Evolutionary conservation across 2,329 filamentous ascomycete species (phyloP), one percentile per base, ranked within the genome.

Genomic region (Aspergillus aculeatus): DNA sequence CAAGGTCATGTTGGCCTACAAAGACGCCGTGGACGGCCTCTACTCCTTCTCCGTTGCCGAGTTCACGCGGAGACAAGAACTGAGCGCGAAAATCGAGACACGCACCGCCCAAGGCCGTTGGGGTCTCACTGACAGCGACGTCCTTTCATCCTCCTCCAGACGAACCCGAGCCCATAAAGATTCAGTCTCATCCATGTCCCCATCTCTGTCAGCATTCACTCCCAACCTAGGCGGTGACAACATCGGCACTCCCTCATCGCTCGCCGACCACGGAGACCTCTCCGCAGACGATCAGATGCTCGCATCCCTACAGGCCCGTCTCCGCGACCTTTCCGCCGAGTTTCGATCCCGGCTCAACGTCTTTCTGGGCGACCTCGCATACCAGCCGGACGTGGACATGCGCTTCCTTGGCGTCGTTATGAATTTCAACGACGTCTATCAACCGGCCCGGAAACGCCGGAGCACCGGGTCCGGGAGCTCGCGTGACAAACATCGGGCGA

Each of bases 391-490:
- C 74, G 88, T 93, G 54, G 95, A 99, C 75, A 91, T 99, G 87
- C 84, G 94, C 57, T 98, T 98, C 81, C 79, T 99, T 66, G 95
- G 92, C 44, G 92, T 98, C 50, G 91, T 95, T 47, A 98, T 99
- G 92, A 99, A 98, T 78, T 99, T 98, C 77, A 99, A 99, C 77
- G 94, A 98, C 73, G 90, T 96, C 26, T 98, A 98, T 76, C 86
- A 91, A 76, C 90, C 91, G 14, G 85, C 88, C 69, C 84, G 88
- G 73, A 87, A 87, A 77, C 78, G 83, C 60, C 70, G 73, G 41
- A 69, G 72, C 47, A 59, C 69, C 41, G 60, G 69, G 14, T 69
- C 65, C 5, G 58, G 67, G 2, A 71, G 62, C 29, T 67, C 71
- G n/a, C 72, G 69, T 19, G 75, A 74, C 44, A 76, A 68, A 60